Percentiles rank a stretch among this genome's conserved stretches.
phyloP scores from a whole-genome alignment of 2,329 filamentous ascomycete species.

The Botrytis porri region DNA sequence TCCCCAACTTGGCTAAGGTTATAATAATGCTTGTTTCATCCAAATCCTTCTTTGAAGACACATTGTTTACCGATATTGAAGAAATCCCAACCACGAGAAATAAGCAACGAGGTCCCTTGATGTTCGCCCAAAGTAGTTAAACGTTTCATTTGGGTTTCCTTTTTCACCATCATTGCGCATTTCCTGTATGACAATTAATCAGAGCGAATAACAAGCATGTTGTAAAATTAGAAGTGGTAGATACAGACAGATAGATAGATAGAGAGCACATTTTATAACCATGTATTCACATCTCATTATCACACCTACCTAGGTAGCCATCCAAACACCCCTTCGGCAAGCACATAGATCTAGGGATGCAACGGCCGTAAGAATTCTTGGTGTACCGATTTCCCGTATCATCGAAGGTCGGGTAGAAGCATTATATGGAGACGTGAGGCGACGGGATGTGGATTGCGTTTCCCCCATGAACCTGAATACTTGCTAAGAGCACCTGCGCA shows the following conservation, averaged over 20 bases:
- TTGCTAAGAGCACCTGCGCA: neutral
- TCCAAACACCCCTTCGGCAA: neutral
- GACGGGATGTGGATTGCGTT: neutral
- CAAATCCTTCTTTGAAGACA: neutral
- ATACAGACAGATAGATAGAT: neutral
- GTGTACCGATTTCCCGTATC: neutral
- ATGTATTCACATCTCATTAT: neutral
- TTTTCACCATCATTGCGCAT: neutral
- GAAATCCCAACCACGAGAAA: neutral
- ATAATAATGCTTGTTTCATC: neutral
- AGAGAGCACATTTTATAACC: neutral
- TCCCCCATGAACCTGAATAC: neutral
- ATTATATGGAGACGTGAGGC: slow-evolving; percentile 7
- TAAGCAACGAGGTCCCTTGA: neutral
- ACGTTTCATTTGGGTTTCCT: neutral
- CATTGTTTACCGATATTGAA: neutral
- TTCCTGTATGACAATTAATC: neutral
- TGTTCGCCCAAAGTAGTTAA: neutral
- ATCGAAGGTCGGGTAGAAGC: neutral
- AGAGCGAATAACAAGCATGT: neutral
- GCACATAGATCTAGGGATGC: neutral
- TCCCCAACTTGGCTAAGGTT: neutral
- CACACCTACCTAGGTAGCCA: neutral
- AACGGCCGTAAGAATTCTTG: neutral
- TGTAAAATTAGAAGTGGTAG: neutral